These are phyloP conservation scores for Phoenix dactylifera DNA, from an alignment of 176 grass and related monocot species.

Conservation along the genomic window DNA sequence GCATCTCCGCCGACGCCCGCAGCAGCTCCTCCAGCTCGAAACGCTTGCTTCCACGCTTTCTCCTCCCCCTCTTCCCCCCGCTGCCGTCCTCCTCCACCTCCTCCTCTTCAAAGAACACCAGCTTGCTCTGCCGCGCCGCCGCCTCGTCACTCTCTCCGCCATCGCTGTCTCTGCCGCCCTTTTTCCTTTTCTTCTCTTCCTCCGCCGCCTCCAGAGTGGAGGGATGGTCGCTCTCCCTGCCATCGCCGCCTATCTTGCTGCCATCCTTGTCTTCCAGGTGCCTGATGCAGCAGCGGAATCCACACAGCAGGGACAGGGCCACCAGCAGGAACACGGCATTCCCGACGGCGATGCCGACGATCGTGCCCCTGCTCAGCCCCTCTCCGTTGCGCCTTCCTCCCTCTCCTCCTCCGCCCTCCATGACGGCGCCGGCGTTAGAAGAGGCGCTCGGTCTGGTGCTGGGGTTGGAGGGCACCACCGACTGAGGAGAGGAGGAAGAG, in stretches of 20 bases:
- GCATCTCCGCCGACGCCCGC: constrained; percentile 83
- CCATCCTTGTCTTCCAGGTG: background rate
- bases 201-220: background rate
- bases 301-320: constrained; percentile 37
- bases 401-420: constrained; percentile 2
- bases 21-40: constrained; percentile 84
- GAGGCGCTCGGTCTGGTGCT: constrained; percentile 13
- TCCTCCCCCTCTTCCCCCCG: constrained; percentile 20
- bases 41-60: background rate
- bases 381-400: constrained; percentile 4
- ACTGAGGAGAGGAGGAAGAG: constrained; percentile 24
- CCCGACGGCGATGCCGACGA: constrained; percentile 43
- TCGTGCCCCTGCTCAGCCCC: constrained; percentile 36
- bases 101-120: constrained; percentile 60
- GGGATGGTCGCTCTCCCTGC: constrained; percentile 28
- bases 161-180: constrained; percentile 35
- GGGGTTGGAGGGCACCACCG: constrained; percentile 64
- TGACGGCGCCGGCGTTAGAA: constrained; percentile 1
- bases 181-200: background rate
- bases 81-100: constrained; percentile 26
- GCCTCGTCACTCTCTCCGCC: constrained; percentile 66
- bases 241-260: constrained; percentile 7
- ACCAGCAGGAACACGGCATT: constrained; percentile 46
- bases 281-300: constrained; percentile 35
- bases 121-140: constrained; percentile 44